phyloP scores from a whole-genome alignment of 371 early-diverging fungal genomes.

The Lichtheimia ornata region DNA sequence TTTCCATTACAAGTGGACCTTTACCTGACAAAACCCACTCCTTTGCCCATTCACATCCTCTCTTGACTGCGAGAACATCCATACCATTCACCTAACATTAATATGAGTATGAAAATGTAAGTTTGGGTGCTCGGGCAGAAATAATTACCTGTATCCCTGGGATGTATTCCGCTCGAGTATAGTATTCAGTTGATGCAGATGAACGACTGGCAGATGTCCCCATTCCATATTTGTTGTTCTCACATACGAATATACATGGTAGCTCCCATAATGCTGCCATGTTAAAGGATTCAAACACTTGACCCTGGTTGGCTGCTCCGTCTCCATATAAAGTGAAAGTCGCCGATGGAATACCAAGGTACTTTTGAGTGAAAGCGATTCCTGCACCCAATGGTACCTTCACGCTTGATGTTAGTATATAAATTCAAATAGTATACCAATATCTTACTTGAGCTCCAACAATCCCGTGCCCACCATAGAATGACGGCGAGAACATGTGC shows the following conservation, averaged over 20 bases:
- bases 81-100: constrained; percentile 75
- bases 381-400: constrained; percentile 95
- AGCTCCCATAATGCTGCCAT: constrained; percentile 99
- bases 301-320: constrained; percentile 99
- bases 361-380: constrained; percentile 96
- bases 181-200: constrained; percentile 94
- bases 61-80: constrained; percentile 93
- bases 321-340: constrained; percentile 97
- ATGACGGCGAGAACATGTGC: constrained; percentile 98
- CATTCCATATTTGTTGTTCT: constrained; percentile 99
- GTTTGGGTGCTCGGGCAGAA: too few species aligned
- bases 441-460: constrained; percentile 91
- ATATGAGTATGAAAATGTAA: too few species aligned
- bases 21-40: constrained; percentile 83
- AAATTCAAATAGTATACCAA: too few species aligned
- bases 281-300: constrained; percentile 99
- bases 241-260: constrained; percentile 96
- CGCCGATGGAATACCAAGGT: constrained; percentile 74
- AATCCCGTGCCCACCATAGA: constrained; percentile 99
- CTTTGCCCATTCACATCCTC: constrained; percentile 84
- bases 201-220: constrained; percentile 93
- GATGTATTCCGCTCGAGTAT: constrained; percentile 95
- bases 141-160: constrained; percentile 64
- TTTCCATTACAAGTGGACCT: constrained; percentile 97
- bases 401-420: too few species aligned